These are phyloP conservation scores for Candida xiaguanensis DNA, from an alignment of 805 yeast genomes.

Conservation along the genomic window DNA sequence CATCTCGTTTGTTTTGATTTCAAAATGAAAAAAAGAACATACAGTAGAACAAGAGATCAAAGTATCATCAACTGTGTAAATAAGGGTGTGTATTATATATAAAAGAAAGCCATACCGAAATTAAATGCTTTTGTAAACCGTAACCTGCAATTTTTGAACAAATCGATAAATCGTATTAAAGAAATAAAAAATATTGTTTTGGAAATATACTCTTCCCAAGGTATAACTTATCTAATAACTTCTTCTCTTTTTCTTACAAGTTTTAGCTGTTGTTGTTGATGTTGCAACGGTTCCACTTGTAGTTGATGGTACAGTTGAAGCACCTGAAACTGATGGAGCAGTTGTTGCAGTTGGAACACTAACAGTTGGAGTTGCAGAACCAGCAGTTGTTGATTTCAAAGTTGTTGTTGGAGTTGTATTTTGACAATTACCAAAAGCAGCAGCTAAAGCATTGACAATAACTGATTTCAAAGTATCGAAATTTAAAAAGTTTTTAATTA, in stretches of 20 bases:
- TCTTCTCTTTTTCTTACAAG: slow-evolving; percentile 24
- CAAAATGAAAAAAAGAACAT: not conserved
- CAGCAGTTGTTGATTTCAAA: slow-evolving; percentile 11
- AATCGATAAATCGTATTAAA: not conserved
- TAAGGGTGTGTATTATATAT: too few species aligned
- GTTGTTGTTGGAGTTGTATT: slow-evolving; percentile 22
- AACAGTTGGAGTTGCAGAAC: slow-evolving; percentile 13
- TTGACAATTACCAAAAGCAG: slow-evolving; percentile 37
- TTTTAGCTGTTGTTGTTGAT: slow-evolving; percentile 8
- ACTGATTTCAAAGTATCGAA: slow-evolving; percentile 36
- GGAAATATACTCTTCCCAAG: too few species aligned
- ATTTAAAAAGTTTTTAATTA: slow-evolving; percentile 37
- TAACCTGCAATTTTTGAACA: not conserved
- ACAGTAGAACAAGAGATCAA: too few species aligned
- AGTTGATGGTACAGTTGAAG: not conserved
- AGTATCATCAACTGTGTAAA: too few species aligned
- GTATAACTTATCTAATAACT: slow-evolving; percentile 19
- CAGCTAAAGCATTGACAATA: slow-evolving; percentile 40
- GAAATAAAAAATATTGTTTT: too few species aligned
- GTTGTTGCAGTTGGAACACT: slow-evolving; percentile 5
- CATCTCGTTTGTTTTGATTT: not conserved
- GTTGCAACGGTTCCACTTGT: slow-evolving; percentile 4
- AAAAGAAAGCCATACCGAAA: not conserved
- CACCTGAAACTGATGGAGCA: slow-evolving; percentile 6
- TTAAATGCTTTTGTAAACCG: not conserved